Evolutionary conservation across 768 basidiomycete genomes (phyloP), one percentile per base, ranked within the genome.

Genomic region (Exidia glandulosa): DNA sequence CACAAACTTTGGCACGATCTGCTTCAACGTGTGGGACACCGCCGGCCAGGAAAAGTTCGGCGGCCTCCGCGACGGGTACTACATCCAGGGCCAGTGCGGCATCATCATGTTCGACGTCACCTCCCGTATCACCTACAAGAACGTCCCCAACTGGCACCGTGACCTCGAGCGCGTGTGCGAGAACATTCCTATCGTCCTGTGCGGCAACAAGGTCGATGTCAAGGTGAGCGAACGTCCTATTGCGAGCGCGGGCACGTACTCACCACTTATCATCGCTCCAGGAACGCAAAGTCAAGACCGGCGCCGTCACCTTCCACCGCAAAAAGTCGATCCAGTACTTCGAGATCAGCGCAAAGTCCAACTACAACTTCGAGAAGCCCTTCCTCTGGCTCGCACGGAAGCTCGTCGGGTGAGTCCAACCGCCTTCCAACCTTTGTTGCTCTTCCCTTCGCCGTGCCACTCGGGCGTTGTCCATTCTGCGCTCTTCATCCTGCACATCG

Each of bases 21-120:
- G 90, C 79, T 99, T 99, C 85, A 98, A 98, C 72, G 95, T 97
- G 58, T 99, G 96, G 96, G 96, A 99, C 74, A 99, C 96, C 32
- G 96, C 96, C 59, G 96, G 96, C 48, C 96, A 99, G 80, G 96
- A 99, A 78, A 99, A 98, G 79, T 99, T 99, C 66, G 96, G 95
- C 78, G 94, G 94, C 70, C 88, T 97, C 63, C 90, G 94, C 64
- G 94, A 96, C 75, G 94, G 94, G 52, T 94, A 92, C 75, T 92
- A 92, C 76, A 92, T 93, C 72, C 91, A 94, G 76, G 94, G 94
- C 68, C 96, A 99, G 75, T 98, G 94, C 71, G 96, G 96, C 68
- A 98, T 99, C 81, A 98, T 99, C 85, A 98, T 99, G 96, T 98
- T 98, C 79, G 96, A 93, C 69, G 95, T 98, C 64, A 98, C 96